phyloP scores from a whole-genome alignment of 2,329 filamentous ascomycete species.

The Scedosporium apiospermum region DNA sequence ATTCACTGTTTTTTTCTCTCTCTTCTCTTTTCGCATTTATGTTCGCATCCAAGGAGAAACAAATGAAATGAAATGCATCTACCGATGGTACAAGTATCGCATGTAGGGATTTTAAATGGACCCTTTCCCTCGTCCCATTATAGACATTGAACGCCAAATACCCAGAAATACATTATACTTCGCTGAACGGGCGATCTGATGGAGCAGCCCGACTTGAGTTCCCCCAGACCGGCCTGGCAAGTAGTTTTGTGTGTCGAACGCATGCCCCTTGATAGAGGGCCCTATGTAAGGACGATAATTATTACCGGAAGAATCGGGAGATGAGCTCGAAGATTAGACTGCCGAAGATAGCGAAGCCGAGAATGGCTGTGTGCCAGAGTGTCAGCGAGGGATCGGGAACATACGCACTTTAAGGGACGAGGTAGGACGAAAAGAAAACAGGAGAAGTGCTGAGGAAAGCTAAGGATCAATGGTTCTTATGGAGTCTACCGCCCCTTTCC shows the following conservation, averaged over 20 bases:
- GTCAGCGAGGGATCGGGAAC: background rate
- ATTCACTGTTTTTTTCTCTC: background rate
- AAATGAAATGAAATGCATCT: background rate
- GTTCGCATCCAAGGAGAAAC: background rate
- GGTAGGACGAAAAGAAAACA: background rate
- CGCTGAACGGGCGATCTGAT: background rate
- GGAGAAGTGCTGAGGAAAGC: too few species aligned
- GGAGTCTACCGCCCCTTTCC: background rate
- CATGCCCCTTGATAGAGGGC: background rate
- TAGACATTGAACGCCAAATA: background rate
- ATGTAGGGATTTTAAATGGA: background rate
- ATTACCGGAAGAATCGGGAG: constrained; percentile 38
- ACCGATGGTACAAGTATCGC: background rate
- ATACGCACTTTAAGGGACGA: background rate
- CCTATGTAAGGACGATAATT: background rate
- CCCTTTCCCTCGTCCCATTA: background rate
- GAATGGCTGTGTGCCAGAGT: constrained; percentile 29
- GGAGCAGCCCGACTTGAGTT: background rate
- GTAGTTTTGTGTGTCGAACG: background rate
- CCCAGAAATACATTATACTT: background rate
- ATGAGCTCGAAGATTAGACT: constrained; percentile 49
- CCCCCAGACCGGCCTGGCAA: background rate
- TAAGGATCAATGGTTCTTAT: background rate
- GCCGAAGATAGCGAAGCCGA: constrained; percentile 52
- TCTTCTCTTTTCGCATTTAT: too few species aligned